A percentile compares a stretch with the other conserved stretches of the same genome.
Evolutionary conservation across 2,329 filamentous ascomycete species (phyloP).

Genomic region (Aureobasidium namibiae): DNA sequence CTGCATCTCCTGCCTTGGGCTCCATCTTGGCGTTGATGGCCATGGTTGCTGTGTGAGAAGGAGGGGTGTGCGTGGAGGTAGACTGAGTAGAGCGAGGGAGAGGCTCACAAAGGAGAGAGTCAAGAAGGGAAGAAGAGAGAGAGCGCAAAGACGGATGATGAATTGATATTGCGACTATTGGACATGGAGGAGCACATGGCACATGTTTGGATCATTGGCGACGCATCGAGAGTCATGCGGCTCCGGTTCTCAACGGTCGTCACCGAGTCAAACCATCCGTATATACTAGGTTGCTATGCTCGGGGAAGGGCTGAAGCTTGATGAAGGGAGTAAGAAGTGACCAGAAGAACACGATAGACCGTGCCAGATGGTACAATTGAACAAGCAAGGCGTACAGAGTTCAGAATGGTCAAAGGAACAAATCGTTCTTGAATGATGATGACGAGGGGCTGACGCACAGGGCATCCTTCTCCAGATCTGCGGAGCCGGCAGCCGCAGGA

Average conservation of each 20-base stretch:
- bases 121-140: not conserved
- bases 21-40: slow-evolving; percentile 13
- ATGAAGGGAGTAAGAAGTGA: not conserved
- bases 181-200: not conserved
- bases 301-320: not conserved
- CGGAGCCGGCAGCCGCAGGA: slow-evolving; percentile 1
- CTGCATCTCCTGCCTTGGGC: slow-evolving; percentile 4
- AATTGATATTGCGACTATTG: not conserved
- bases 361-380: not conserved
- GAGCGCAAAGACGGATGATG: not conserved
- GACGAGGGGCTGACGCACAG: slow-evolving; percentile 1
- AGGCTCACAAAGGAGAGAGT: not conserved
- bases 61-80: not conserved
- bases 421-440: not conserved
- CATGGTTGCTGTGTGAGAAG: slow-evolving; percentile 10
- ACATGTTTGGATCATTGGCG: slow-evolving; percentile 12
- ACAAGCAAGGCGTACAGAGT: not conserved
- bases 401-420: not conserved
- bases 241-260: slow-evolving; percentile 3
- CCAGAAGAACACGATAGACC: not conserved
- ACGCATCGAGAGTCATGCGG: not conserved
- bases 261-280: not conserved
- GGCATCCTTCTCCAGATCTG: slow-evolving; percentile 1
- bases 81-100: not conserved
- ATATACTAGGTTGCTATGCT: not conserved